phyloP scores from a whole-genome alignment of 164 flowering plant species.

The Magnolia officinalis region DNA sequence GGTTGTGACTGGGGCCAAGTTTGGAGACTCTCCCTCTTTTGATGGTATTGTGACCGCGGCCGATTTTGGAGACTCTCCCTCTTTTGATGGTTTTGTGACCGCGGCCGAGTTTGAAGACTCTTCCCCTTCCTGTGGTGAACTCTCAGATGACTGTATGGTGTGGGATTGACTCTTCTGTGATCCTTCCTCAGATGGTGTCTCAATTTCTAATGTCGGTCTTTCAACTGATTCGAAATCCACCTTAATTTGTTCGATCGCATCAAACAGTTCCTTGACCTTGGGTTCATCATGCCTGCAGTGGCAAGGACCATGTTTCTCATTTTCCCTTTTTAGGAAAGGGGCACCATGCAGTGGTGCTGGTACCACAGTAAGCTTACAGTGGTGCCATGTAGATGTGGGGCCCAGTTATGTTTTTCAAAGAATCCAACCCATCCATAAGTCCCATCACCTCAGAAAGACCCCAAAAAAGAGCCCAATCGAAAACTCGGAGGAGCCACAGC shows the following conservation, averaged over 20 bases:
- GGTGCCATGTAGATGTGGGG: not conserved
- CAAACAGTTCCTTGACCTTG: conserved; percentile 59
- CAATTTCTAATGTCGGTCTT: conserved; percentile 71
- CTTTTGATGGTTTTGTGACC: conserved; percentile 15
- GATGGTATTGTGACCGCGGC: conserved; percentile 18
- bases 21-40: not conserved
- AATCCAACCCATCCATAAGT: not conserved
- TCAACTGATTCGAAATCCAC: conserved; percentile 72
- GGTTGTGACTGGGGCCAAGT: not conserved
- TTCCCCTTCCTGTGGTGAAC: conserved; percentile 1
- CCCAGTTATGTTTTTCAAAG: not conserved
- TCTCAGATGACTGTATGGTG: conserved; percentile 5
- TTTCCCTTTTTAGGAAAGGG: not conserved
- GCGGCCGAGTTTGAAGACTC: conserved; percentile 16
- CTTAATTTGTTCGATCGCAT: conserved; percentile 66
- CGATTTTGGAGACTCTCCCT: not conserved
- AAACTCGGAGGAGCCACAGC: too few relatives aligned
- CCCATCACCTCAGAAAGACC: not conserved
- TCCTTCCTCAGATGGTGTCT: conserved; percentile 35
- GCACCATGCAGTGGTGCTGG: not conserved
- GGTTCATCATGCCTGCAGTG: conserved; percentile 69
- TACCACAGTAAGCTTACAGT: not conserved
- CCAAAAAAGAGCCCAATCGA: too few relatives aligned
- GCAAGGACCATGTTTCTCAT: not conserved
- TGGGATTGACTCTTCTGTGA: conserved; percentile 24